These are phyloP conservation scores for Lasiosphaeriaceae sp. DNA, from an alignment of 495 filamentous ascomycete genomes.

Conservation along the genomic window DNA sequence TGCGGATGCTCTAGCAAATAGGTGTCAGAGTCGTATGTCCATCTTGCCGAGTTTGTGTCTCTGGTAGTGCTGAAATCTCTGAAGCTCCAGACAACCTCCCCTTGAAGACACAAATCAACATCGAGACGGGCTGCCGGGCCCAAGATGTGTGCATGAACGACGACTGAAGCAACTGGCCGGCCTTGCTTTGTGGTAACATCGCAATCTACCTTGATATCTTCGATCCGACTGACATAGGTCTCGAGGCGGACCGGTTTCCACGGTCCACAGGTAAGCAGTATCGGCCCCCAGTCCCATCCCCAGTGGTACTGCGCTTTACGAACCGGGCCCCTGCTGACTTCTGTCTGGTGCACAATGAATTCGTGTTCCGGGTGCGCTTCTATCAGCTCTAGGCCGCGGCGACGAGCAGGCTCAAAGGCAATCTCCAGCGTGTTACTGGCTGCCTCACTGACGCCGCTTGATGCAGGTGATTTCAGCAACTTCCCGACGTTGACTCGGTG, in stretches of 20 bases:
- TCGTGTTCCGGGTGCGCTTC: constrained; percentile 41
- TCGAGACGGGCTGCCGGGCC: constrained; percentile 4
- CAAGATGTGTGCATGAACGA: constrained; percentile 27
- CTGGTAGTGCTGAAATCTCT: not conserved
- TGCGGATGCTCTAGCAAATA: constrained; percentile 24
- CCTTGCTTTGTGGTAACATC: constrained; percentile 27
- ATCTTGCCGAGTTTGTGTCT: not conserved
- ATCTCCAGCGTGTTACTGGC: constrained; percentile 34
- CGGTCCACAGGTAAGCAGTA: constrained; percentile 67
- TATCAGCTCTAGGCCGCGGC: constrained; percentile 36
- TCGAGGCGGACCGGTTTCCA: constrained; percentile 67
- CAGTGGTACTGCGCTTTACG: constrained; percentile 47
- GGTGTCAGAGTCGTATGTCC: constrained; percentile 6
- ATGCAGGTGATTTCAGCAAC: constrained; percentile 8
- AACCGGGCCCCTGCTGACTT: constrained; percentile 38
- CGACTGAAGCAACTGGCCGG: constrained; percentile 34
- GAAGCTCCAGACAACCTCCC: not conserved
- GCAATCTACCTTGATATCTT: constrained; percentile 51
- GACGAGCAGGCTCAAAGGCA: constrained; percentile 40
- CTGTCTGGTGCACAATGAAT: constrained; percentile 45
- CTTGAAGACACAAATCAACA: not conserved
- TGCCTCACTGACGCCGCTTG: not conserved
- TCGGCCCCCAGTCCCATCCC: constrained; percentile 83
- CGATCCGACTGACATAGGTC: constrained; percentile 53
- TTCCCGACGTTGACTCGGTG: constrained; percentile 41